Evolutionary conservation across 208 protist species (phyloP).

Genomic region (Naegleria lovaniensis): DNA sequence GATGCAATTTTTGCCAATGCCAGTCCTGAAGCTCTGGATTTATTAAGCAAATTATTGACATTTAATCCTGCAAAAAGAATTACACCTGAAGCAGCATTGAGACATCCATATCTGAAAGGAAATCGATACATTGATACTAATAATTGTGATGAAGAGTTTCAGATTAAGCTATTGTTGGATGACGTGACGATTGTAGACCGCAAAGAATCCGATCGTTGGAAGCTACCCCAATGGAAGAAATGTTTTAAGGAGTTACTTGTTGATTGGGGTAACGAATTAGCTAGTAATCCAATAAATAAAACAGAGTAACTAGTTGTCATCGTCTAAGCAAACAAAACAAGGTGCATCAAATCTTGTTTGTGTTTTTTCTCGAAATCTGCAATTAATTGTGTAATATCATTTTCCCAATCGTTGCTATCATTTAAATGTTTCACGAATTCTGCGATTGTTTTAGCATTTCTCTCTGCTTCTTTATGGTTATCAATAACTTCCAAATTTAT

Average conservation of each 20-base stretch:
- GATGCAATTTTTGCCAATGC: background rate
- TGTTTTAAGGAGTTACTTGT: background rate
- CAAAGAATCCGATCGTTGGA: background rate
- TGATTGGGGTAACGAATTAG: background rate
- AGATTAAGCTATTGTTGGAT: background rate
- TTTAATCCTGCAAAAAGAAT: background rate
- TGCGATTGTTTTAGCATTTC: constrained; percentile 3
- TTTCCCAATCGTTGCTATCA: background rate
- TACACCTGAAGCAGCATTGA: background rate
- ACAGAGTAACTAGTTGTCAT: too few species aligned
- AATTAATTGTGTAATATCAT: background rate
- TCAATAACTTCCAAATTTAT: background rate
- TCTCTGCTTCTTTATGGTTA: constrained; percentile 22
- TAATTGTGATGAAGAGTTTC: background rate
- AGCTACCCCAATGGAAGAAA: background rate
- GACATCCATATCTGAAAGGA: background rate
- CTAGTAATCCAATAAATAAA: too few species aligned
- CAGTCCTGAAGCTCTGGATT: background rate
- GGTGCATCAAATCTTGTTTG: background rate
- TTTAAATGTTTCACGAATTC: background rate
- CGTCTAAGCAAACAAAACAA: constrained; percentile 4
- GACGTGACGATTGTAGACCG: background rate
- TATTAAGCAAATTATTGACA: background rate
- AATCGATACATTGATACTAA: background rate
- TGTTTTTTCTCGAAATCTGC: background rate